These are phyloP conservation scores for Nematodospora anomalae DNA, from an alignment of 1,139 yeast genomes.

Conservation along the genomic window DNA sequence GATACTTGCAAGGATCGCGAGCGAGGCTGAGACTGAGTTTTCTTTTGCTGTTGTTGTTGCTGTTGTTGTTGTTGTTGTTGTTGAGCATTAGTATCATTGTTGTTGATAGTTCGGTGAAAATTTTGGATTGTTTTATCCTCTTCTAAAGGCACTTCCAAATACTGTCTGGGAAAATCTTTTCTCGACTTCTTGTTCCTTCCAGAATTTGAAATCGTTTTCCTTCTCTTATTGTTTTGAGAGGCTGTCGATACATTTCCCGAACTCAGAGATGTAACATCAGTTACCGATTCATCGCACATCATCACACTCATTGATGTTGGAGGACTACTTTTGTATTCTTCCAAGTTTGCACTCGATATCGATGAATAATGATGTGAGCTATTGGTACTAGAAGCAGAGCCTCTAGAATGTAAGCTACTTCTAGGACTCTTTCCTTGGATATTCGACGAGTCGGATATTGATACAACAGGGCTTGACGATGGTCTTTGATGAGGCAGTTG, in stretches of 20 bases:
- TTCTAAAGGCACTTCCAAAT: constrained; percentile 2
- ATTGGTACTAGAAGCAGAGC: neutral
- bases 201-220: neutral
- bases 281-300: constrained; percentile 5
- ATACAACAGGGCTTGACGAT: neutral
- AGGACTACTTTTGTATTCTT: constrained; percentile 8
- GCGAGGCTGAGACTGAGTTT: constrained; percentile 1
- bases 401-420: neutral
- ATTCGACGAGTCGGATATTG: neutral
- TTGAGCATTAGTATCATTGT: neutral
- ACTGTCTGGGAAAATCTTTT: neutral
- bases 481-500: neutral
- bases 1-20: constrained; percentile 1
- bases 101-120: neutral
- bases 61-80: constrained; percentile 1
- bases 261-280: neutral
- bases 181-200: neutral
- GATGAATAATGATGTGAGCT: constrained; percentile 1
- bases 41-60: constrained; percentile 1
- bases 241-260: neutral
- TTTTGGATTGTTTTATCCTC: neutral
- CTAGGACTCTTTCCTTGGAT: neutral
- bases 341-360: constrained; percentile 2
- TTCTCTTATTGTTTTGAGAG: constrained; percentile 1
- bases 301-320: constrained; percentile 12